Evolutionary conservation across 176 grass and related monocot genomes (phyloP).

Genomic region (Carex pumila): DNA sequence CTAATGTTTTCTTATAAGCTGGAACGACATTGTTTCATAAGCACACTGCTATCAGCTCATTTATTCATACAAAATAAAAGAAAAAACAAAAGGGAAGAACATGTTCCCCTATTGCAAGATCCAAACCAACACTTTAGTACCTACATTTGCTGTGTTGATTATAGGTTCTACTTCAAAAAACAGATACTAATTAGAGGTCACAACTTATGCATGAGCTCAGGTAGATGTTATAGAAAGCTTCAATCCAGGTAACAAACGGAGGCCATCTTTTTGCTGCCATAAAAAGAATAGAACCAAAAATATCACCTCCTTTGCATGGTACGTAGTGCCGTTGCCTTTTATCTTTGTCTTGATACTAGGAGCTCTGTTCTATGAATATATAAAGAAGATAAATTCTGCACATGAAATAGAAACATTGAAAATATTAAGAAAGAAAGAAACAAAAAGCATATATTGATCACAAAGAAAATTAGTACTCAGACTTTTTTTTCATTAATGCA

Average conservation of each 20-base stretch:
- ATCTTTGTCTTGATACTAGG: background rate
- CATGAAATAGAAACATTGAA: background rate
- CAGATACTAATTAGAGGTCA: background rate
- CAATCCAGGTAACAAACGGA: conserved; percentile 10
- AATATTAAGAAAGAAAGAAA: background rate
- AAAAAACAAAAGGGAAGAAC: background rate
- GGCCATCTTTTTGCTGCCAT: conserved; percentile 44
- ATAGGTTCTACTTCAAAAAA: background rate
- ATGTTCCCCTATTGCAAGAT: background rate
- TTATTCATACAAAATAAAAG: background rate
- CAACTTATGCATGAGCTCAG: conserved; percentile 4
- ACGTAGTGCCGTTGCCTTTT: background rate
- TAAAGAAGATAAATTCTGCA: conserved; percentile 16
- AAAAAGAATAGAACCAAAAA: conserved; percentile 1
- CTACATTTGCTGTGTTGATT: background rate
- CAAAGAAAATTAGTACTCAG: background rate
- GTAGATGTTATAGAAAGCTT: conserved; percentile 14
- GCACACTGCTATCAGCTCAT: background rate
- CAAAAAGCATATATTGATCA: background rate
- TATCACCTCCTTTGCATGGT: conserved; percentile 12
- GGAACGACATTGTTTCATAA: background rate
- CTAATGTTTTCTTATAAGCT: background rate
- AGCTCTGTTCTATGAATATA: background rate
- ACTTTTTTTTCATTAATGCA: background rate
- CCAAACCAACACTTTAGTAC: background rate